Evolutionary conservation across 768 basidiomycete species (phyloP).

Genomic region (Favolaschia claudopus): DNA sequence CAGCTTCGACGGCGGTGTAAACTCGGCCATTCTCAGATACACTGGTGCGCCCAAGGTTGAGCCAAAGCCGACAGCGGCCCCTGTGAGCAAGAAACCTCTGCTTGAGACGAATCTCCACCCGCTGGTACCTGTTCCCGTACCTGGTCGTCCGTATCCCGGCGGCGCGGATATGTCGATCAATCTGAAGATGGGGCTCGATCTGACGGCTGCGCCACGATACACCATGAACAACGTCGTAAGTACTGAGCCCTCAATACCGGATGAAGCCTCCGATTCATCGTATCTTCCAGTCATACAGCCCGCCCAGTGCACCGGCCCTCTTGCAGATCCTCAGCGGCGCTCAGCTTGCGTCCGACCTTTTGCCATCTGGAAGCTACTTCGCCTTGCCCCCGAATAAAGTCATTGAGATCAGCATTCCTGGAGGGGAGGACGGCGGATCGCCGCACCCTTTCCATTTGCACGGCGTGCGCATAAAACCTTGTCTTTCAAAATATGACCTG

Average conservation of each 20-base stretch:
- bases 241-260: not conserved
- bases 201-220: constrained; percentile 31
- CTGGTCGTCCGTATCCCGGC: constrained; percentile 32
- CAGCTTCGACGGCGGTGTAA: constrained; percentile 40
- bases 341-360: constrained; percentile 36
- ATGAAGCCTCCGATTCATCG: not conserved
- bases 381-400: constrained; percentile 47
- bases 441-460: constrained; percentile 27
- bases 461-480: constrained; percentile 5
- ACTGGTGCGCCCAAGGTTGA: constrained; percentile 37
- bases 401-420: constrained; percentile 49
- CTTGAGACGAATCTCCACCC: constrained; percentile 36
- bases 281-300: constrained; percentile 26
- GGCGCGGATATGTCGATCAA: constrained; percentile 38
- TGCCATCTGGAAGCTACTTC: constrained; percentile 46
- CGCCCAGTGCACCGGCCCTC: constrained; percentile 49
- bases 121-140: constrained; percentile 23
- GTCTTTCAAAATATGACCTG: not conserved
- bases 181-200: constrained; percentile 27
- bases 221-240: constrained; percentile 36
- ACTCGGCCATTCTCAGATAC: constrained; percentile 51
- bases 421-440: constrained; percentile 13
- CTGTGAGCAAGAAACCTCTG: constrained; percentile 34
- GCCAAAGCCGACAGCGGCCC: constrained; percentile 34
- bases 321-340: constrained; percentile 54